These are phyloP conservation scores for Coffea humblotiana DNA, from an alignment of 305 asterid species.

Conservation along the genomic window DNA sequence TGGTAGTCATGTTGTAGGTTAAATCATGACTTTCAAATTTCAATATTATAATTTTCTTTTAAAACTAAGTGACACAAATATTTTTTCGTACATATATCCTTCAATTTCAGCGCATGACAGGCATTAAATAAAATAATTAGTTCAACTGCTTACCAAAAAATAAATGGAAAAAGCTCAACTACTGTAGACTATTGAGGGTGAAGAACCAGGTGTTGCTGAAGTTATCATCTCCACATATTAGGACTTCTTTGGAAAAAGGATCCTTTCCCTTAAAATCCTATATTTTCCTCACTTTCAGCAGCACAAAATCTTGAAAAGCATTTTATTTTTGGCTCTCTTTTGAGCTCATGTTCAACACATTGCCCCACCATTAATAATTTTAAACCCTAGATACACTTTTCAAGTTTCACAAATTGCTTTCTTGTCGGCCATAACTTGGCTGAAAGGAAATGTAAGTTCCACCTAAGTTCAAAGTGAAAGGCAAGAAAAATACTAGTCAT, in stretches of 20 bases:
- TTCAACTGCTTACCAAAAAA: too few relatives aligned
- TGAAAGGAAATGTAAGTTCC: constrained; percentile 34
- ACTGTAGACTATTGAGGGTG: neutral
- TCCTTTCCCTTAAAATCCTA: constrained; percentile 27
- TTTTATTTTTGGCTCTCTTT: constrained; percentile 22
- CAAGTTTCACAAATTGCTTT: constrained; percentile 38
- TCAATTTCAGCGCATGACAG: too few relatives aligned
- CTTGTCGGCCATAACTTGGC: constrained; percentile 49
- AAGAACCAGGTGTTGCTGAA: constrained; percentile 13
- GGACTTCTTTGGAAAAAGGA: constrained; percentile 26
- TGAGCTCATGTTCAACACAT: constrained; percentile 22
- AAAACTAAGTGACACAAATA: too few relatives aligned
- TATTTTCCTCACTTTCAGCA: constrained; percentile 35
- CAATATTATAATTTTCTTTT: too few relatives aligned
- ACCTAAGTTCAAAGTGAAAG: constrained; percentile 43
- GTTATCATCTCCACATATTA: constrained; percentile 18
- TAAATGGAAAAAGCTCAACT: too few relatives aligned
- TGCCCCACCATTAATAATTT: constrained; percentile 33
- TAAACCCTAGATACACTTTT: constrained; percentile 24
- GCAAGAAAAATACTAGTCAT: constrained; percentile 24
- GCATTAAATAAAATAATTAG: too few relatives aligned
- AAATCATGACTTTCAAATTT: too few relatives aligned
- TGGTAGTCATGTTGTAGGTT: too few relatives aligned
- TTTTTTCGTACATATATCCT: too few relatives aligned
- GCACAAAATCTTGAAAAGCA: constrained; percentile 37